Percentiles rank a stretch among this genome's conserved stretches.
Evolutionary conservation across 2,329 filamentous ascomycete genomes (phyloP).

Genomic region (Colletotrichum viniferum): DNA sequence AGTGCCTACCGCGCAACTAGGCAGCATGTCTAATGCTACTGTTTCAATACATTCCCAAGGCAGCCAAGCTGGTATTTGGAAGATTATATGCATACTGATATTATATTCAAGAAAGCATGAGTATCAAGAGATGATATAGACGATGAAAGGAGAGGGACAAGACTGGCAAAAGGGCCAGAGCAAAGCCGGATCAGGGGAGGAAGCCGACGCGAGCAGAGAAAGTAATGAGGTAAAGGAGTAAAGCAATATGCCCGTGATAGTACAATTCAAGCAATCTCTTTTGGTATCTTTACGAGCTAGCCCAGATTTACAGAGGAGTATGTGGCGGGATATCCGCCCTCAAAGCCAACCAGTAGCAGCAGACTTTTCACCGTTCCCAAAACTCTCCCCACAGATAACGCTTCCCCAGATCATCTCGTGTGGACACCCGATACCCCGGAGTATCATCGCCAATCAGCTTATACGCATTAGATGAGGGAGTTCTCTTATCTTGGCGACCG

Average conservation of each 20-base stretch:
- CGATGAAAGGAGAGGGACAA: fast-evolving
- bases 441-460: neutral
- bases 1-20: neutral
- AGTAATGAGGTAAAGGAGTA: neutral
- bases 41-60: neutral
- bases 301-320: neutral
- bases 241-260: neutral
- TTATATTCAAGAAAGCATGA: fast-evolving
- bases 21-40: neutral
- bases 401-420: neutral
- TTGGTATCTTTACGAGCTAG: neutral
- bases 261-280: no score
- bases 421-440: neutral
- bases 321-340: neutral
- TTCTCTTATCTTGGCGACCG: neutral
- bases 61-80: fast-evolving
- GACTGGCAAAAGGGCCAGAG: neutral
- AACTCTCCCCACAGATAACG: neutral
- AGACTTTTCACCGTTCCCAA: neutral
- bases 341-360: neutral
- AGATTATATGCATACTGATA: neutral
- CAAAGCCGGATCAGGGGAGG: no score
- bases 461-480: neutral
- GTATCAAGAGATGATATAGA: neutral
- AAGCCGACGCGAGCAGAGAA: neutral